Evolutionary conservation across 192 early-diverging fungal species (phyloP), one percentile per base, ranked within the genome.

Genomic region (Helicostylum pulchrum): DNA sequence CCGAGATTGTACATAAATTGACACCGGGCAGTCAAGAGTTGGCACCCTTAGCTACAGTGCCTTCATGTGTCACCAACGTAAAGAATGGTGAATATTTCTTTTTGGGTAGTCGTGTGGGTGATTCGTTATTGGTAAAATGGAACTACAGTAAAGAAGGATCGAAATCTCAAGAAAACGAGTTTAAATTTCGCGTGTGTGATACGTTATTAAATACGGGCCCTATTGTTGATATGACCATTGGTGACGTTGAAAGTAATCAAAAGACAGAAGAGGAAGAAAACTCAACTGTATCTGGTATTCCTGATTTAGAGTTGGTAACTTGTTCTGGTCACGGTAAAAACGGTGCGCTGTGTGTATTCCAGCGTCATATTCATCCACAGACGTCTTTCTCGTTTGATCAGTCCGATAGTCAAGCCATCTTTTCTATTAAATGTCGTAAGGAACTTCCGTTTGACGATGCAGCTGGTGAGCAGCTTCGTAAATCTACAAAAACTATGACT

Each of bases 141-240:
- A 34, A 46, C n/a, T 53, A 61, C 54, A 58, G 55, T 49, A 54
- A 50, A 30, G 32, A 56, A 34, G 42, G 8, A 8, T 19, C 43
- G n/a, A 39, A 26, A 72, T 15, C 3, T 50, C 1, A 44, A 43
- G 55, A 67, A 2, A 34, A 26, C 1, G 61, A 58, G 17, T 64
- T 39, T n/a, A 74, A 67, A 6, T 86, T 90, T 61, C 75, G 78
- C n/a, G 83, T 96, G 0, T 85, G 84, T 57, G 94, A 96, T 72
- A 83, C 84, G 9, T 68, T 98, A 0, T 63, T 88, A 14, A 88
- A 88, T 61, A 88, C 87, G 0, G 94, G 94, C 3, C 87, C 94
- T 6, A 85, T 95, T 46, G 74, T 82, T 1, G 88, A 84, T 61
- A 82, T 92, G 74, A 87, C 84, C 8, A 77, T 92, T 26, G 93